Evolutionary conservation across 768 basidiomycete genomes (phyloP), one percentile per base, ranked within the genome.

Genomic region (Leccinum incarnatum): DNA sequence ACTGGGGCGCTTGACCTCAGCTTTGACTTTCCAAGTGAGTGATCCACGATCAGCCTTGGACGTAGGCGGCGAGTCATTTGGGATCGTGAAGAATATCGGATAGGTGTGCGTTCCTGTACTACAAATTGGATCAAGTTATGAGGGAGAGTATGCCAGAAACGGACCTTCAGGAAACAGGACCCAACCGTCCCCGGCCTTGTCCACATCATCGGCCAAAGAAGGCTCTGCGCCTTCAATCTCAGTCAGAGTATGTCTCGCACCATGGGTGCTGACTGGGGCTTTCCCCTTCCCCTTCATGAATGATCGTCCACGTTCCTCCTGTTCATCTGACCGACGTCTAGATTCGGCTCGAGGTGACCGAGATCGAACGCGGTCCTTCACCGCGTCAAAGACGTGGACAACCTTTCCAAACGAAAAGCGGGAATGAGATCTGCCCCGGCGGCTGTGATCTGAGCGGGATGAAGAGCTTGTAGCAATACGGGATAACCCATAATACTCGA

Each of bases 31-130:
- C 86, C 97, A 99, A 1, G 71, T 70, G 15, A 97, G 85, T 2
- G 84, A 81, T 9, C 95, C 96, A 63, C 83, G 89, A 37, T 88
- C 83, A 60, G 87, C 87, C 46, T 79, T 78, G 61, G 95, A 77
- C 0, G 87, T 85, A 2, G 96, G 92, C 2, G 95, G 93, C 3
- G 88, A 80, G 59, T 83, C 81, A 5, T 84, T 79, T 0, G 96
- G 93, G 55, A 99, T 86, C n/a, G 86, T 79, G 71, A 98, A 95
- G 12, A 91, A 91, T 67, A 99, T 90, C 3, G 96, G 96, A 73
- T 93, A 98, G n/a, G 89, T 93, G 70, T 98, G 97, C 5, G 86
- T 89, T 19, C 95, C 95, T 91, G 65, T 29, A 58, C 23, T 42
- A 11, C 36, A n/a, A 19, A 27, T 96, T 93, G 15, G 89, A 88